phyloP scores from a whole-genome alignment of 2,329 filamentous ascomycete genomes.

The Colletotrichum zoysiae region DNA sequence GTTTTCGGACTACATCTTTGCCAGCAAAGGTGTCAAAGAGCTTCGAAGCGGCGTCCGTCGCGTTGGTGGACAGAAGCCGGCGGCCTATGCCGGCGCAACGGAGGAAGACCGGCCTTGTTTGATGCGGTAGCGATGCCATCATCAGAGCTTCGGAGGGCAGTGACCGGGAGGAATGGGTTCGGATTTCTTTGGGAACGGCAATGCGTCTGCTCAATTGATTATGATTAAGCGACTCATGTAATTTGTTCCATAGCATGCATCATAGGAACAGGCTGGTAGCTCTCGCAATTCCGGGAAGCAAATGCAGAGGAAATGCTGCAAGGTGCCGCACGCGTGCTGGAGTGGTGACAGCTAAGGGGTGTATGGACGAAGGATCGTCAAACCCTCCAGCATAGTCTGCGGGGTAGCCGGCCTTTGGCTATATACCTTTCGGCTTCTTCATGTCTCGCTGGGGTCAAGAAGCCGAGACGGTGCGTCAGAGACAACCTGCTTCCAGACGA shows the following conservation, averaged over 20 bases:
- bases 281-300: background rate
- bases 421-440: constrained; percentile 32
- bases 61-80: constrained; percentile 11
- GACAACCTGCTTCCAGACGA: background rate
- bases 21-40: constrained; percentile 50
- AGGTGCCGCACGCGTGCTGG: background rate
- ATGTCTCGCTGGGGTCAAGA: background rate
- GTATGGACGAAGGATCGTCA: constrained; percentile 1
- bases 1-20: constrained; percentile 50
- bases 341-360: constrained; percentile 7
- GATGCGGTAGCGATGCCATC: constrained; percentile 17
- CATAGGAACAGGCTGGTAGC: background rate
- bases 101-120: background rate
- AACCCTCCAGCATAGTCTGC: constrained; percentile 3
- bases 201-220: too few relatives aligned
- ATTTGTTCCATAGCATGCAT: background rate
- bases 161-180: background rate
- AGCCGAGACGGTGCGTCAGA: constrained; percentile 3
- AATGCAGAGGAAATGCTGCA: background rate
- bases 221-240: too few relatives aligned
- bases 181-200: background rate
- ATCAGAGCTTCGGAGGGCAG: background rate
- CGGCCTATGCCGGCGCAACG: background rate
- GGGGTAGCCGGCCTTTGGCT: constrained; percentile 25
- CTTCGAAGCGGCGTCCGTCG: constrained; percentile 46